Evolutionary conservation across 257 asterid species (phyloP).

Genomic region (Nicotiana tabacum): DNA sequence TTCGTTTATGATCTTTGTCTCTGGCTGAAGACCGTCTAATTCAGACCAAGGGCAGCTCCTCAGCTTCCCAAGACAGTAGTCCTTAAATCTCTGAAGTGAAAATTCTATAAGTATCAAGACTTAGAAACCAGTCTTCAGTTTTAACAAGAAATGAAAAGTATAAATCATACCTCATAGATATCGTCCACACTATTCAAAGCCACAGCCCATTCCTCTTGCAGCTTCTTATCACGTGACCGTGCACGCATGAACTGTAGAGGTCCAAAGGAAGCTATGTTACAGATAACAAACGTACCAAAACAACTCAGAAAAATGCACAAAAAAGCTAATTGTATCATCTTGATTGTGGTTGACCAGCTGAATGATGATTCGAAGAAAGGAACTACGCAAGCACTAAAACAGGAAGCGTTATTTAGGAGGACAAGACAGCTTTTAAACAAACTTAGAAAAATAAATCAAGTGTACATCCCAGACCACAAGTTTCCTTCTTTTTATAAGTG

Average conservation of each 20-base stretch:
- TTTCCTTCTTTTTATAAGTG: neutral
- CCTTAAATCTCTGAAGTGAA: conserved; percentile 53
- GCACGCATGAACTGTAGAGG: conserved; percentile 81
- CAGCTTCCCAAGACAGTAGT: conserved; percentile 74
- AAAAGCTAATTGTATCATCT: neutral
- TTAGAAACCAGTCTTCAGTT: neutral
- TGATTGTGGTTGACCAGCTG: too few relatives aligned
- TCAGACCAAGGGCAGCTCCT: conserved; percentile 93
- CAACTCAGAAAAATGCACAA: neutral
- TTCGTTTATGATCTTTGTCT: conserved; percentile 80
- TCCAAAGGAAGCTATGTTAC: neutral
- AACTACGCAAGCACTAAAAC: too few relatives aligned
- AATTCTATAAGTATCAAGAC: neutral
- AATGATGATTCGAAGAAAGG: too few relatives aligned
- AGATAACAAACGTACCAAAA: neutral
- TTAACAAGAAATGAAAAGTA: neutral
- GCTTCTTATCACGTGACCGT: conserved; percentile 76
- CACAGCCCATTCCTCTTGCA: conserved; percentile 82
- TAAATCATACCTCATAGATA: conserved; percentile 56
- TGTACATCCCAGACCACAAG: too few relatives aligned
- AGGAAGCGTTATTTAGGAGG: too few relatives aligned
- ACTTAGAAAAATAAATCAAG: too few relatives aligned
- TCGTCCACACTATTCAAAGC: conserved; percentile 69
- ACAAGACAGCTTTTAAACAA: too few relatives aligned
- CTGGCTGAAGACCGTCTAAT: conserved; percentile 89